Conservation (phyloP, 768 basidiomycete species). For the Calocera viscosa region DNA sequence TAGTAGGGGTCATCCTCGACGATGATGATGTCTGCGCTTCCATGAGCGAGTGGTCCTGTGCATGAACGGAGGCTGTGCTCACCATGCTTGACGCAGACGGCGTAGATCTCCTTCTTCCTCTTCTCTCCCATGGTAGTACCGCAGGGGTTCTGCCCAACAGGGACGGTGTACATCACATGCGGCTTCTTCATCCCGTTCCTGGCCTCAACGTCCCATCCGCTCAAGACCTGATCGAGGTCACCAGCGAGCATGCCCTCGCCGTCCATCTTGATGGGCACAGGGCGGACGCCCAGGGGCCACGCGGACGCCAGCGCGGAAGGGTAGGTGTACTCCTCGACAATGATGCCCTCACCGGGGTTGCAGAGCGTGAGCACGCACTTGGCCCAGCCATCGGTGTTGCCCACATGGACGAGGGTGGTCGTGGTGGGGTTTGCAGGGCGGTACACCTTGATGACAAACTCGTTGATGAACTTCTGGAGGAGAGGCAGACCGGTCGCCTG, state of each 20-base stretch:
- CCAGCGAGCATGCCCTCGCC: conserved; percentile 54
- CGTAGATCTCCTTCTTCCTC: conserved; percentile 68
- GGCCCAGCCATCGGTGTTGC: conserved; percentile 62
- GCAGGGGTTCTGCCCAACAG: conserved; percentile 76
- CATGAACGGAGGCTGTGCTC: conserved; percentile 10
- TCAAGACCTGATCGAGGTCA: conserved; percentile 45
- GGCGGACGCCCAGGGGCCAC: conserved; percentile 32
- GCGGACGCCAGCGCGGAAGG: conserved; percentile 39
- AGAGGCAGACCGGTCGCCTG: conserved; percentile 43
- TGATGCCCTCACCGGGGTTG: conserved; percentile 49
- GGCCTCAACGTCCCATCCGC: conserved; percentile 50
- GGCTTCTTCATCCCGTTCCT: conserved; percentile 46
- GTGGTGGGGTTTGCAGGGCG: conserved; percentile 51
- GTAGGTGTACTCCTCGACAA: conserved; percentile 63
- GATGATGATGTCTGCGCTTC: conserved; percentile 49
- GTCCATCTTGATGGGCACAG: conserved; percentile 56
- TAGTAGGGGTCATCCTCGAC: conserved; percentile 78
- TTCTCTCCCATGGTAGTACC: conserved; percentile 50
- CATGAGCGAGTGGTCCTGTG: background rate
- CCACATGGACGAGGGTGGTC: conserved; percentile 43
- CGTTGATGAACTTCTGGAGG: conserved; percentile 43
- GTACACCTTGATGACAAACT: conserved; percentile 41
- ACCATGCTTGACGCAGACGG: conserved; percentile 74
- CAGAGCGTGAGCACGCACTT: conserved; percentile 48
- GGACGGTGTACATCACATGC: conserved; percentile 60